Evolutionary conservation across 2,329 filamentous ascomycete genomes (phyloP), one percentile per base, ranked within the genome.

Genomic region (Aspergillus brasiliensis): DNA sequence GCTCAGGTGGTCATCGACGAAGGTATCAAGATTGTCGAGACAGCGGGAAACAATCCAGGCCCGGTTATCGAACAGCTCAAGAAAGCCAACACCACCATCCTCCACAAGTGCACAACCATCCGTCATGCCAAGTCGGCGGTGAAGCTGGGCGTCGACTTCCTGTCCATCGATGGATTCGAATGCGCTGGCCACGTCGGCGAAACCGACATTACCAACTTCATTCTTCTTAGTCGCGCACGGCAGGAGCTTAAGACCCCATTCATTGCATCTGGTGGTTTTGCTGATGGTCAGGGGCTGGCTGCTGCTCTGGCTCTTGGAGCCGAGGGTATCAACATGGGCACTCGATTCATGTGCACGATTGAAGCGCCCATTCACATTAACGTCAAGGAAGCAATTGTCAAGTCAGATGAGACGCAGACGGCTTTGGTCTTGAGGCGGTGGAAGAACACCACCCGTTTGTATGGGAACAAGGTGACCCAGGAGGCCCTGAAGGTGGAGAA

Each of bases 71-170:
- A 86, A 73, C 86, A 92, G 81, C 84, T 99, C 57, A 99, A 98
- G 81, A 85, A 85, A 62, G 90, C 88, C 5, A 87, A 87, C 58
- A 85, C 86, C 70, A 94, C 85, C 58, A 88, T 99, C 69, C 82
- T 99, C 58, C 95, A 99, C 85, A 99, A 99, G 81, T 98, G 95
- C 83, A 99, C 95, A 8, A 96, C 92, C 5, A 96, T 99, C 79
- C 84, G 92, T 57, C 95, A 99, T 75, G 95, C 95, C 19, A 86
- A 92, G 76, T 92, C 90, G 66, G 95, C 95, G 51, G 85, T 96
- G 60, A 97, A 96, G 79, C 87, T 98, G 40, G 95, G 95, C 64
- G 95, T 97, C 4, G 95, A 99, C 78, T 98, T 99, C 79, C 81
- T 99, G 59, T 93, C 89, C 67, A 98, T 99, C 69, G 95, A 99